Conservation (phyloP, 768 basidiomycete genomes). For the Kondoa malvinella region DNA sequence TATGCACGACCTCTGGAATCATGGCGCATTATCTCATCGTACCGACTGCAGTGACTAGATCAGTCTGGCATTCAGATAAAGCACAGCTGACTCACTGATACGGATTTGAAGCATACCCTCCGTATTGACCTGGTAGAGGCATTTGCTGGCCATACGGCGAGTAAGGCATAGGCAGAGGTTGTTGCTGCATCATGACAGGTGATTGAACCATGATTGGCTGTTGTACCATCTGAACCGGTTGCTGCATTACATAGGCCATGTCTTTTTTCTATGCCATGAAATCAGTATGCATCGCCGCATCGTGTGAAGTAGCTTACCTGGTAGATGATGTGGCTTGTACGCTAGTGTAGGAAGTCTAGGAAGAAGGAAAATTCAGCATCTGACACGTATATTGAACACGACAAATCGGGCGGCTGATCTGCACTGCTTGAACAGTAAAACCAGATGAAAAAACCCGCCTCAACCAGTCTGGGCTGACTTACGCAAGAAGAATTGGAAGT, state of each 20-base stretch:
- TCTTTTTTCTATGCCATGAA: not conserved
- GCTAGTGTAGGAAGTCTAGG: too few species aligned
- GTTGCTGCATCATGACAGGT: not conserved
- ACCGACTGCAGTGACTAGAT: not conserved
- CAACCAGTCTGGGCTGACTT: too few species aligned
- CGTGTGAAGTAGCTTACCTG: too few species aligned
- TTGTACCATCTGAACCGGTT: not conserved
- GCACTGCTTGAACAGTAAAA: too few species aligned
- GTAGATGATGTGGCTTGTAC: too few species aligned
- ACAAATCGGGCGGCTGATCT: too few species aligned
- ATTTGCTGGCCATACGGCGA: too few species aligned
- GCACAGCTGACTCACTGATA: not conserved
- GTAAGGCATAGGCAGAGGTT: not conserved
- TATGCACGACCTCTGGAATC: not conserved
- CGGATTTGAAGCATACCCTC: not conserved
- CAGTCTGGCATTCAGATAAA: not conserved
- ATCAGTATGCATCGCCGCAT: not conserved
- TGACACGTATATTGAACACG: too few species aligned
- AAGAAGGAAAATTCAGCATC: too few species aligned
- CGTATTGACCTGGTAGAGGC: not conserved
- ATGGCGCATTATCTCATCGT: not conserved
- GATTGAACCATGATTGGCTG: not conserved
- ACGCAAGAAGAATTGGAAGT: too few species aligned
- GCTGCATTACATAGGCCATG: not conserved
- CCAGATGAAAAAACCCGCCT: too few species aligned